phyloP scores from a whole-genome alignment of 1,139 yeast species.

The Suhomyces guaymorum region DNA sequence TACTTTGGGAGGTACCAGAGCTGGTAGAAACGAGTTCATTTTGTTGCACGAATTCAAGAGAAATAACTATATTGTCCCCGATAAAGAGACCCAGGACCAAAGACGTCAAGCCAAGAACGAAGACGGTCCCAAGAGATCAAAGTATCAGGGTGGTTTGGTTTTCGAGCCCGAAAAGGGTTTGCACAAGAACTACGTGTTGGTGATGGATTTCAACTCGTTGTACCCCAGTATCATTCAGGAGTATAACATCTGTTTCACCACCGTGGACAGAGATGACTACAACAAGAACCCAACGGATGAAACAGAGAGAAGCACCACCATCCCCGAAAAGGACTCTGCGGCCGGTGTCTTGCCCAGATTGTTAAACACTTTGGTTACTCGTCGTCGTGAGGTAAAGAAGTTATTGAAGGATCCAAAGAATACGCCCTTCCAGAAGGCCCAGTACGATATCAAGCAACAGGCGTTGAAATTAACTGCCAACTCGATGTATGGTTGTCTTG shows the following conservation, averaged over 20 bases:
- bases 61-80: constrained; percentile 85
- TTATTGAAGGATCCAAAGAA: constrained; percentile 75
- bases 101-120: constrained; percentile 44
- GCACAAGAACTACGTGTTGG: constrained; percentile 83
- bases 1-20: constrained; percentile 92
- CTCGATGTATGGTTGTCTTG: constrained; percentile 99
- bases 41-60: constrained; percentile 87
- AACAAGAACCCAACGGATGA: constrained; percentile 52
- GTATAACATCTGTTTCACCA: constrained; percentile 94
- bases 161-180: constrained; percentile 96
- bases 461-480: constrained; percentile 96
- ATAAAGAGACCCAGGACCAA: constrained; percentile 56
- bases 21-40: constrained; percentile 94
- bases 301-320: constrained; percentile 70
- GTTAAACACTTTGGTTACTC: constrained; percentile 77
- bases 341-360: constrained; percentile 88
- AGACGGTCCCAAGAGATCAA: constrained; percentile 67
- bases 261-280: constrained; percentile 71
- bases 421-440: constrained; percentile 62
- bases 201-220: constrained; percentile 97
- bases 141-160: constrained; percentile 94
- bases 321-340: constrained; percentile 57
- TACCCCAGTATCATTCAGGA: constrained; percentile 98
- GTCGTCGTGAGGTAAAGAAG: constrained; percentile 92
- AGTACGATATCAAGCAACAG: constrained; percentile 93